Conservation (phyloP, 2,329 filamentous ascomycete species). For the Lithohypha guttulata region DNA sequence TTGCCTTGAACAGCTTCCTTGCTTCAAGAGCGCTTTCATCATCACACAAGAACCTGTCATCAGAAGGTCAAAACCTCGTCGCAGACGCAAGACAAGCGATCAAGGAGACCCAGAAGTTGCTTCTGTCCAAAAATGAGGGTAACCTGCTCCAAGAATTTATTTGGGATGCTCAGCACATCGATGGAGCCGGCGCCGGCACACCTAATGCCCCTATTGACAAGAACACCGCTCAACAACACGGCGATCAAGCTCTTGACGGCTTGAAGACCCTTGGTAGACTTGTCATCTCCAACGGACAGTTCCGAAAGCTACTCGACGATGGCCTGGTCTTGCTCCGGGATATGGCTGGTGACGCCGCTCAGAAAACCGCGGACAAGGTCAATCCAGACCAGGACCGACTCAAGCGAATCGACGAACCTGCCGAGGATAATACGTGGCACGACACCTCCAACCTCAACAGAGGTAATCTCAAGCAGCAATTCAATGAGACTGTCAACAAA, state of each 20-base stretch:
- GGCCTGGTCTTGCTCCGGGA: constrained; percentile 71
- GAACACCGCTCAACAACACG: constrained; percentile 69
- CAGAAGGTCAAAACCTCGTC: constrained; percentile 71
- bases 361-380: constrained; percentile 62
- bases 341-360: constrained; percentile 81
- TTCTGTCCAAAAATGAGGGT: constrained; percentile 89
- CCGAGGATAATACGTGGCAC: constrained; percentile 88
- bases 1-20: constrained; percentile 82
- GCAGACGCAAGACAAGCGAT: constrained; percentile 69
- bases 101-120: constrained; percentile 68
- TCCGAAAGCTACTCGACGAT: constrained; percentile 81
- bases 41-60: constrained; percentile 66
- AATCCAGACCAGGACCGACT: constrained; percentile 71
- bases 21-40: constrained; percentile 56
- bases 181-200: constrained; percentile 45
- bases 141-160: constrained; percentile 94
- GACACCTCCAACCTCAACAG: constrained; percentile 68
- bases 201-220: constrained; percentile 63
- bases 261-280: constrained; percentile 79
- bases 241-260: constrained; percentile 71
- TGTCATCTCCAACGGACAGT: constrained; percentile 90
- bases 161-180: constrained; percentile 75
- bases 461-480: constrained; percentile 56
- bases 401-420: constrained; percentile 66
- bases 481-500: constrained; percentile 50